Conservation (phyloP, 352 stramenopile genomes). For the Phytopythium aichiense region DNA sequence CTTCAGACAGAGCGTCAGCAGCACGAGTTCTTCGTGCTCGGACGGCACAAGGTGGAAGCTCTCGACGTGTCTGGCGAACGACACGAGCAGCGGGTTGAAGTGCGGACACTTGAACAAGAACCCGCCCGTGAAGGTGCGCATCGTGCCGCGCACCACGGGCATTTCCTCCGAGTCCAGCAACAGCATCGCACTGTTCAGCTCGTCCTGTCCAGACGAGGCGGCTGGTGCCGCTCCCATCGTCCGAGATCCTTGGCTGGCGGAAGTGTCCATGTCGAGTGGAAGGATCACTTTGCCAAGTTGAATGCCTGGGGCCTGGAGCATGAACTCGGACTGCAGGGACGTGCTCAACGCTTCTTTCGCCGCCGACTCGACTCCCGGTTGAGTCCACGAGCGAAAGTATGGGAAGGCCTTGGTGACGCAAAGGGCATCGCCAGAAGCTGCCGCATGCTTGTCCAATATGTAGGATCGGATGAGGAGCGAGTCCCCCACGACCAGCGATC, state of each 20-base stretch:
- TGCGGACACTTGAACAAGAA: conserved; percentile 58
- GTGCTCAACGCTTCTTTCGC: conserved; percentile 32
- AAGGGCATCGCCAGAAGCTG: conserved; percentile 13
- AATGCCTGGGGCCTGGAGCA: conserved; percentile 47
- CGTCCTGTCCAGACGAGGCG: conserved; percentile 1
- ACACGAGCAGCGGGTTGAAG: conserved; percentile 59
- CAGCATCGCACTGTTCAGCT: conserved; percentile 32
- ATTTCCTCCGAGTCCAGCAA: conserved; percentile 45
- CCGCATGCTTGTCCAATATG: conserved; percentile 4
- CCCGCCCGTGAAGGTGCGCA: conserved; percentile 49
- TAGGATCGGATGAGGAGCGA: conserved; percentile 34
- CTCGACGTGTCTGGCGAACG: conserved; percentile 48
- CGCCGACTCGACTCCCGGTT: conserved; percentile 38
- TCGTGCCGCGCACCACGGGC: conserved; percentile 36
- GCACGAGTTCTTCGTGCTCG: conserved; percentile 55
- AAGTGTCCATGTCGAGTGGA: conserved; percentile 26
- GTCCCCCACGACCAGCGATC: conserved; percentile 53
- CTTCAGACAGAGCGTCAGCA: conserved; percentile 56
- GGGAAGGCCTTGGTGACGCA: conserved; percentile 55
- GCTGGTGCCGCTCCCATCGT: not conserved
- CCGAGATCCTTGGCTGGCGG: conserved; percentile 2
- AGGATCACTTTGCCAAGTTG: conserved; percentile 35
- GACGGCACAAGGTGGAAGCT: conserved; percentile 49
- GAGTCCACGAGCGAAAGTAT: conserved; percentile 63
- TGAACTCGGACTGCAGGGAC: conserved; percentile 61